Conservation (phyloP, 2,329 filamentous ascomycete genomes). For the Kalmusia sp. region DNA sequence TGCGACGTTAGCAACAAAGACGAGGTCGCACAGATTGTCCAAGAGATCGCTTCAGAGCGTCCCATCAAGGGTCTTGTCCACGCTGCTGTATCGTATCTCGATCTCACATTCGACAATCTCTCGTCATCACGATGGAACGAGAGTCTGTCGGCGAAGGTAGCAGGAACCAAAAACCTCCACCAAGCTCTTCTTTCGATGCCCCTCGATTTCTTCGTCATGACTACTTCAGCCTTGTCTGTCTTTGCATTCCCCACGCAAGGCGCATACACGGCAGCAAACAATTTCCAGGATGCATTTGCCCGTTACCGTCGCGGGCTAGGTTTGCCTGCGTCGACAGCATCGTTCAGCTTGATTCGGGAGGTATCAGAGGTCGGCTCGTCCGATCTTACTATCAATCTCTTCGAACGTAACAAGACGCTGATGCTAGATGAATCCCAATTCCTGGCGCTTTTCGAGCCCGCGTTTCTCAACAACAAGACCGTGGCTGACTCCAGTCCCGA, state of each 20-base stretch:
- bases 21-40: conserved; percentile 8
- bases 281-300: conserved; percentile 28
- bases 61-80: conserved; percentile 22
- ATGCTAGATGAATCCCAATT: conserved; percentile 3
- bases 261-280: conserved; percentile 27
- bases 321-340: conserved; percentile 11
- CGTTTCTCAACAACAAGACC: neutral
- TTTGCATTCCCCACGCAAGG: conserved; percentile 21
- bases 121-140: neutral
- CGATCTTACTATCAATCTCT: neutral
- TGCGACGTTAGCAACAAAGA: conserved; percentile 19
- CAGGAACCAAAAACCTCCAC: conserved; percentile 35
- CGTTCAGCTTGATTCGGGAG: neutral
- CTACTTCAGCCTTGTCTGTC: conserved; percentile 20
- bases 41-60: neutral
- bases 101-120: conserved; percentile 5
- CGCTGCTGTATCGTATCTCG: conserved; percentile 14
- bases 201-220: conserved; percentile 36
- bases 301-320: conserved; percentile 16
- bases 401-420: neutral
- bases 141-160: conserved; percentile 28
- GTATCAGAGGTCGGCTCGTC: neutral
- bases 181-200: conserved; percentile 9
- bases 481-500: too few relatives aligned
- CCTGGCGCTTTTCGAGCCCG: conserved; percentile 7